Base-by-base conservation (phyloP, 768 basidiomycete genomes). In the Peribolospora baueri region DNA sequence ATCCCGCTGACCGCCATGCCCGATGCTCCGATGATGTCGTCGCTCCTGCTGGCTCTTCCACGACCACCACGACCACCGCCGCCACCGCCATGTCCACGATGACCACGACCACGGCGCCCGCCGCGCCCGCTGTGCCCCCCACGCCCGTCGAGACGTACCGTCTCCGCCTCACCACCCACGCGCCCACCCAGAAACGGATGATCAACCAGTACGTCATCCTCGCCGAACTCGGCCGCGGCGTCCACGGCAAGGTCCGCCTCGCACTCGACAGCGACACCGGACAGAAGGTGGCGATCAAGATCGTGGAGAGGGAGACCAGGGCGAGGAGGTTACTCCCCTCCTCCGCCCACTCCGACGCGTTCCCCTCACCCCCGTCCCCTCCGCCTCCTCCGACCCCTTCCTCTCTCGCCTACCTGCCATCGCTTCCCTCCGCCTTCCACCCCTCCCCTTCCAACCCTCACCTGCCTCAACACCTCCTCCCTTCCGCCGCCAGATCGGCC, bases 161-260 rank as follows among this genome's bases (percentile, higher is more conserved):
- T 25, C 25, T 25, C 25, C 25, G 25, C 25, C 47, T 8, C 50
- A 57, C 50, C 42, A 55, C 42, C 39, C 47, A 14, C 38, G 42
- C 38, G 57, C 52, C 63, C n/a, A 68, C 25, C 25, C 25, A 25
- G 25, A 25, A 25, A 25, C 25, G 69, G 56, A 71, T 72, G 69
- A 67, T 93, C 61, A 95, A 95, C 70, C 83, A 90, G 67, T 95
- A 91, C 67, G 70, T 78, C 50, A 77, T 87, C 55, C 72, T 79
- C 53, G 72, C 74, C 54, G 75, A 76, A 63, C 78, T 93, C 25
- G 90, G 90, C 25, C 76, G 75, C 56, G 90, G 90, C 9, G 83
- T 85, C 64, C 88, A 93, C 64, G 90, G 90, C 50, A 78, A 81
- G 63, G 90, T 95, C 58, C 82, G 78, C 68, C 71, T 82, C 4